A percentile compares a stretch with the other conserved stretches of the same genome.
phyloP scores from a whole-genome alignment of 148 eudicot genomes.

The Rhododendron simsii region DNA sequence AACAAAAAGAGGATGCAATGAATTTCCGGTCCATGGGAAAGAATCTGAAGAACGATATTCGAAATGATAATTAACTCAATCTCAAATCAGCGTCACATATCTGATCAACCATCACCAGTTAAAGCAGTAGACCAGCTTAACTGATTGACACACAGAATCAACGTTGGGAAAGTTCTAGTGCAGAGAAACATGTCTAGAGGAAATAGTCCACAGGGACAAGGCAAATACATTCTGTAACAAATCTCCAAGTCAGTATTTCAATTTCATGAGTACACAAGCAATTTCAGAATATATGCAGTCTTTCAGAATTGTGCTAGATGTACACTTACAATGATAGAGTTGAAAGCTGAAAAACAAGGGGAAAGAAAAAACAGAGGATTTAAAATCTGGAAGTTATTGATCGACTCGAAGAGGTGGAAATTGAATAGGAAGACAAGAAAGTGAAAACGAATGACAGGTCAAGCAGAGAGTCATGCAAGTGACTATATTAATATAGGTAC shows the following conservation, averaged over 20 bases:
- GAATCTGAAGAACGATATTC: not conserved
- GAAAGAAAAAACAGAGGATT: too few species aligned
- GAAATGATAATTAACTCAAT: not conserved
- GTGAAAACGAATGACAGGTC: not conserved
- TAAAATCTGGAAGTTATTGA: not conserved
- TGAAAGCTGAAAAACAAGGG: not conserved
- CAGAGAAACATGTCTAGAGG: not conserved
- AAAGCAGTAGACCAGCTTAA: not conserved
- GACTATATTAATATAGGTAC: not conserved
- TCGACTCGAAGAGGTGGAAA: not conserved
- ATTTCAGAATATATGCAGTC: not conserved
- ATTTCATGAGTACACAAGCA: not conserved
- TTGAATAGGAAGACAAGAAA: not conserved
- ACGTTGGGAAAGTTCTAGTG: not conserved
- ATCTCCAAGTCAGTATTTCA: not conserved
- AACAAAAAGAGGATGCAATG: not conserved
- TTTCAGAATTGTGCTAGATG: not conserved
- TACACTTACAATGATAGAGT: not conserved
- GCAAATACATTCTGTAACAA: not conserved
- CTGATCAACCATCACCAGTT: not conserved
- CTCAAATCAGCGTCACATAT: not conserved
- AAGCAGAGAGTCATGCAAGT: not conserved
- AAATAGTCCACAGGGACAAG: not conserved
- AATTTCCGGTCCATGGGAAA: not conserved
- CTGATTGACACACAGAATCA: not conserved